Percentiles rank a stretch among this genome's conserved stretches.
Conservation (phyloP, 306 rosid species). For the cucumber (Cucumis sativus) region DNA sequence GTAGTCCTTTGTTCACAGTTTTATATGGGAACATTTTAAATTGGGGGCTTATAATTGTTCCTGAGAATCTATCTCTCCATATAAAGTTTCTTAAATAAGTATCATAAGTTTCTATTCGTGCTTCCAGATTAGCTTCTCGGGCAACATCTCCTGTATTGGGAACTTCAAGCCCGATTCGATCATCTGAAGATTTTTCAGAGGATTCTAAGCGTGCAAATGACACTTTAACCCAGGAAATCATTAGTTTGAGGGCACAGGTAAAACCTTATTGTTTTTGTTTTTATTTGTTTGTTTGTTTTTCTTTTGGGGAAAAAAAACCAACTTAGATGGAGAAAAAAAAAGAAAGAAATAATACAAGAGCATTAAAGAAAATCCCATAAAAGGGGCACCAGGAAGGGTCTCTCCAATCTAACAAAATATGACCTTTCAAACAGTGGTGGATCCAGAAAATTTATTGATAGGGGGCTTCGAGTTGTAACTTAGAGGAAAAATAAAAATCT, state of each 20-base stretch:
- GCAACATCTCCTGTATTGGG: conserved; percentile 58
- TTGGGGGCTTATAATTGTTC: conserved; percentile 26
- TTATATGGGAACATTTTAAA: conserved; percentile 34
- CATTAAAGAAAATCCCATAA: too few relatives aligned
- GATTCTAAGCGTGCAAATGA: conserved; percentile 47
- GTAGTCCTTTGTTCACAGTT: conserved; percentile 41
- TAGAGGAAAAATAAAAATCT: too few relatives aligned
- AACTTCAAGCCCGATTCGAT: conserved; percentile 43
- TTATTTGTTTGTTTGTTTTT: too few relatives aligned
- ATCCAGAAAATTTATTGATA: too few relatives aligned
- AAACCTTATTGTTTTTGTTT: conserved; percentile 1
- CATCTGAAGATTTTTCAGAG: conserved; percentile 44
- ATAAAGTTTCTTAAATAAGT: conserved; percentile 25
- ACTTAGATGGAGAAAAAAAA: too few relatives aligned
- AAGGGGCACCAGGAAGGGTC: too few relatives aligned
- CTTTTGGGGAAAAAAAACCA: too few relatives aligned
- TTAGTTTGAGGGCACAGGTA: conserved; percentile 69
- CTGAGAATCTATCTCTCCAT: conserved; percentile 31
- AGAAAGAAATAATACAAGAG: too few relatives aligned
- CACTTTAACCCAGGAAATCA: conserved; percentile 58
- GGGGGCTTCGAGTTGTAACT: too few relatives aligned
- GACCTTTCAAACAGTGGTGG: too few relatives aligned
- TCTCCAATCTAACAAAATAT: too few relatives aligned
- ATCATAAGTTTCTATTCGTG: conserved; percentile 35
- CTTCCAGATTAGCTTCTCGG: conserved; percentile 42